Evolutionary conservation across 192 early-diverging fungal genomes (phyloP).

Genomic region (Coemansia pectinata): DNA sequence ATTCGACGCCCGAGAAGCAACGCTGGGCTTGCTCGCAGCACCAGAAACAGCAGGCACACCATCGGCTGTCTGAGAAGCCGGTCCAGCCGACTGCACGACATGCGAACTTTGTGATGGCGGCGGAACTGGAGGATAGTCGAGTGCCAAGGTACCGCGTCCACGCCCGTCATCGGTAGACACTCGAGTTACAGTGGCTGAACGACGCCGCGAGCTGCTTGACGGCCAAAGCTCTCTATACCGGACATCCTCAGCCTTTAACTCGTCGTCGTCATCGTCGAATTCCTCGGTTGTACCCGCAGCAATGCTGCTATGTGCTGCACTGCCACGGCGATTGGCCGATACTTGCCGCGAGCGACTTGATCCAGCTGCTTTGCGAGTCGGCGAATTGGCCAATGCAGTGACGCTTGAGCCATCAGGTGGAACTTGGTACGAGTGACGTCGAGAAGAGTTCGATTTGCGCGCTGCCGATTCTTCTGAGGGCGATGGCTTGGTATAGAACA

Average conservation of each 20-base stretch:
- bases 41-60: neutral
- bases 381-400: neutral
- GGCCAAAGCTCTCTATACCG: slow-evolving; percentile 10
- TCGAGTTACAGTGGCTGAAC: slow-evolving; percentile 48
- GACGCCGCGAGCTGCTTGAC: slow-evolving; percentile 24
- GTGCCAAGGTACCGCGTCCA: neutral
- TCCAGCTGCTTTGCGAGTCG: neutral
- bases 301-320: neutral
- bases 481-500: slow-evolving; percentile 34
- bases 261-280: slow-evolving; percentile 4
- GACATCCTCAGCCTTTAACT: neutral
- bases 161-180: slow-evolving; percentile 3
- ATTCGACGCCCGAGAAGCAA: slow-evolving; percentile 35
- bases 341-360: slow-evolving; percentile 8
- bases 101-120: neutral
- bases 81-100: neutral
- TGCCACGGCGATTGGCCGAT: neutral
- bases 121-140: neutral
- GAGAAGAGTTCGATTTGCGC: slow-evolving; percentile 28
- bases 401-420: slow-evolving; percentile 2
- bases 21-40: slow-evolving; percentile 22
- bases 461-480: slow-evolving; percentile 10
- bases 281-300: neutral
- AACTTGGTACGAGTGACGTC: slow-evolving; percentile 51
- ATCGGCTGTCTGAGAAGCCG: neutral